Evolutionary conservation across 768 basidiomycete species (phyloP).

Genomic region (Termitomyces sp.): DNA sequence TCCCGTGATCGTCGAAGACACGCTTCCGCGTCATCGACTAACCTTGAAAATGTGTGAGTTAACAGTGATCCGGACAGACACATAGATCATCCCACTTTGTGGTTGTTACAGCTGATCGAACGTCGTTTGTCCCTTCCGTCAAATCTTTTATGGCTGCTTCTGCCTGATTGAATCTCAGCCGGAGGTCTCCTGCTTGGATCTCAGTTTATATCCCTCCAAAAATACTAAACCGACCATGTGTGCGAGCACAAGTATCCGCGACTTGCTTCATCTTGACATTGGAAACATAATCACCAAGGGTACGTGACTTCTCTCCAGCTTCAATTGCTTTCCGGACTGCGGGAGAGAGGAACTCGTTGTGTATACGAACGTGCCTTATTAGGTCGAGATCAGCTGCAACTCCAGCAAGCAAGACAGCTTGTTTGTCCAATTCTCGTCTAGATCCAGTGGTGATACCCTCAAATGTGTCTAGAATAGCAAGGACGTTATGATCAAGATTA

Average conservation of each 20-base stretch:
- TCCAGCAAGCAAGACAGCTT: constrained; percentile 57
- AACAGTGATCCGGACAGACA: neutral
- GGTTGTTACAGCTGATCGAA: constrained; percentile 47
- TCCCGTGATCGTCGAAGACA: constrained; percentile 58
- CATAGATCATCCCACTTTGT: constrained; percentile 36
- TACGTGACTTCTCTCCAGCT: constrained; percentile 62
- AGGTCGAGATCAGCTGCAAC: constrained; percentile 73
- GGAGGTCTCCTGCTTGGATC: constrained; percentile 51
- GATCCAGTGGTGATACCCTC: constrained; percentile 53
- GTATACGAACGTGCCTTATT: constrained; percentile 62
- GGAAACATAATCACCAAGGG: constrained; percentile 79
- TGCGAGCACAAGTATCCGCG: constrained; percentile 62
- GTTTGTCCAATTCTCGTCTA: constrained; percentile 67
- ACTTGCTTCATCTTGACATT: constrained; percentile 78
- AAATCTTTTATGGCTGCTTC: constrained; percentile 52
- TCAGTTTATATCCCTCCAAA: neutral
- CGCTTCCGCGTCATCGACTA: constrained; percentile 57
- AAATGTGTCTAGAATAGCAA: constrained; percentile 69
- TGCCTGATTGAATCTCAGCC: constrained; percentile 47
- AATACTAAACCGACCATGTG: constrained; percentile 53
- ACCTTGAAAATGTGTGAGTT: constrained; percentile 29
- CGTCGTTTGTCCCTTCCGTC: constrained; percentile 54
- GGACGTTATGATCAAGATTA: constrained; percentile 68
- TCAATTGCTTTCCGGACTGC: constrained; percentile 69
- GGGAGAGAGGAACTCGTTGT: constrained; percentile 72